These are phyloP conservation scores for Coemansia pectinata DNA, from an alignment of 192 early-diverging fungal genomes.

Conservation along the genomic window DNA sequence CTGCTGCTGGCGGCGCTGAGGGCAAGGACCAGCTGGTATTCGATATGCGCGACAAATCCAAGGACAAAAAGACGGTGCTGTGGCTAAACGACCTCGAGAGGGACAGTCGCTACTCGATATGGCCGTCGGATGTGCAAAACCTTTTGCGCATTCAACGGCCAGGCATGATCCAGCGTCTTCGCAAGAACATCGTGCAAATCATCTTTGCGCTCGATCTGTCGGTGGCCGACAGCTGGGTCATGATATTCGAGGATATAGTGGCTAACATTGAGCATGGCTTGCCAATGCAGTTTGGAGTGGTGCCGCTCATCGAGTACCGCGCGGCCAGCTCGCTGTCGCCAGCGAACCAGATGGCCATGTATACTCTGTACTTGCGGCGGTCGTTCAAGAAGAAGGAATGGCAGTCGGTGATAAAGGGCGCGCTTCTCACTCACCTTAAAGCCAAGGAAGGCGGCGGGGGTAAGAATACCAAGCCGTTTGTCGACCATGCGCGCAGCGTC, in stretches of 20 bases:
- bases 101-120: constrained; percentile 72
- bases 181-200: constrained; percentile 75
- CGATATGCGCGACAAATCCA: constrained; percentile 72
- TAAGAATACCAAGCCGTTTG: not conserved
- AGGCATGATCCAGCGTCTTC: constrained; percentile 72
- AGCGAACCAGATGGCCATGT: constrained; percentile 34
- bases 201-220: constrained; percentile 79
- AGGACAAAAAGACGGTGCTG: constrained; percentile 56
- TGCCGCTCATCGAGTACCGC: constrained; percentile 61
- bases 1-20: not conserved
- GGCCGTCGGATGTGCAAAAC: constrained; percentile 59
- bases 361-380: constrained; percentile 41
- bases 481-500: constrained; percentile 13
- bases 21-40: constrained; percentile 54
- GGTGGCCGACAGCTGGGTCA: constrained; percentile 52
- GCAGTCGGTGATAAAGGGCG: constrained; percentile 26
- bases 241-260: constrained; percentile 63
- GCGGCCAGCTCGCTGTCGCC: constrained; percentile 22
- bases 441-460: not conserved
- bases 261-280: constrained; percentile 67
- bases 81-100: constrained; percentile 95
- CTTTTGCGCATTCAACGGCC: constrained; percentile 64
- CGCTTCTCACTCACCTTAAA: constrained; percentile 22
- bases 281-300: constrained; percentile 86
- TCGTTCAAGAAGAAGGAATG: constrained; percentile 36